Conservation (phyloP, 2,329 filamentous ascomycete species). For the Arthrinium puccinioides region DNA sequence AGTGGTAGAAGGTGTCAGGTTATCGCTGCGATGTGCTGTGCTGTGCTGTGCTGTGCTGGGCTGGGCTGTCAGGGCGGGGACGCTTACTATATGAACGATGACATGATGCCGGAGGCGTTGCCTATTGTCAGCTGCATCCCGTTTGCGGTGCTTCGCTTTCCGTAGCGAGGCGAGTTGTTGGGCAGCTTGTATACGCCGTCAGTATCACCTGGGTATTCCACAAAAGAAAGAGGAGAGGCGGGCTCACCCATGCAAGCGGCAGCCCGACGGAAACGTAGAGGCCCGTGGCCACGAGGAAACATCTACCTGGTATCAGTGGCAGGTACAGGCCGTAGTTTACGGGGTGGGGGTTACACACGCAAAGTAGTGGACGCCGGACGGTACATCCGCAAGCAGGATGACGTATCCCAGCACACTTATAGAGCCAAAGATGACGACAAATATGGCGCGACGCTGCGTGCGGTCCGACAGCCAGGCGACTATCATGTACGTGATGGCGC, state of each 20-base stretch:
- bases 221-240: neutral
- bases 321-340: neutral
- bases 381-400: conserved; percentile 53
- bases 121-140: conserved; percentile 65
- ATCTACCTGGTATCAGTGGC: conserved; percentile 28
- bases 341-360: conserved; percentile 25
- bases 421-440: conserved; percentile 52
- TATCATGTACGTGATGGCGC: conserved; percentile 61
- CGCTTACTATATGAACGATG: conserved; percentile 54
- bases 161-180: conserved; percentile 66
- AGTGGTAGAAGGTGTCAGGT: neutral
- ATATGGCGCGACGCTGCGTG: conserved; percentile 57
- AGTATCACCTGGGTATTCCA: conserved; percentile 2
- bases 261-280: conserved; percentile 56
- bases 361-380: conserved; percentile 62
- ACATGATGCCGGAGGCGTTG: conserved; percentile 66
- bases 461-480: conserved; percentile 62
- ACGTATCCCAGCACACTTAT: conserved; percentile 64
- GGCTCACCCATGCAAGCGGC: conserved; percentile 45
- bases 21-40: too few relatives aligned
- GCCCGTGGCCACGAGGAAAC: conserved; percentile 68
- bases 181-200: conserved; percentile 32
- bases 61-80: too few relatives aligned
- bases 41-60: too few relatives aligned
- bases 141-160: conserved; percentile 66